Conservation (phyloP, 345 rosid species). For the Turritis glabra region DNA sequence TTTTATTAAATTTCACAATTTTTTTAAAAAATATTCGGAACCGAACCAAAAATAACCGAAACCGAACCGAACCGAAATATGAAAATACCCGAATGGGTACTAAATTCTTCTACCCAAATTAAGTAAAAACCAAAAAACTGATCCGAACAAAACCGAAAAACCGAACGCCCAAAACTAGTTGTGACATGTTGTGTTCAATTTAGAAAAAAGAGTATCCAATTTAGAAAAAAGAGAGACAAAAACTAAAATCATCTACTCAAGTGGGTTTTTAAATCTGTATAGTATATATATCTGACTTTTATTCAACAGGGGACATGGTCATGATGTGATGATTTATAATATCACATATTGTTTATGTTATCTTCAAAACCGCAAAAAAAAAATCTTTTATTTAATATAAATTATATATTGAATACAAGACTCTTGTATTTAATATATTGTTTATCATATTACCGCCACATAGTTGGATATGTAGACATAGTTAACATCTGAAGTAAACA, state of each 20-base stretch:
- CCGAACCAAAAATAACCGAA: no score
- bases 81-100: no score
- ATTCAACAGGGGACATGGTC: slow-evolving; percentile 15
- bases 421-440: no score
- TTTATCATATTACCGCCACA: not conserved
- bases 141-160: no score
- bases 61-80: no score
- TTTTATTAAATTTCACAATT: no score
- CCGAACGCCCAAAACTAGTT: no score
- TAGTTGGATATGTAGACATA: not conserved
- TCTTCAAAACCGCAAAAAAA: not conserved
- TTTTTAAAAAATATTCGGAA: no score
- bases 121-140: no score
- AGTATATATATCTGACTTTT: slow-evolving; percentile 2
- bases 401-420: no score
- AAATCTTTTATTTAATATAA: not conserved
- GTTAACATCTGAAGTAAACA: not conserved
- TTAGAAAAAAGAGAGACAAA: not conserved
- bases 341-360: not conserved
- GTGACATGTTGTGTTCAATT: slow-evolving; percentile 25
- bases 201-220: slow-evolving; percentile 1
- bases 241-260: not conserved
- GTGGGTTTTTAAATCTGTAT: not conserved
- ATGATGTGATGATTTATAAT: not conserved
- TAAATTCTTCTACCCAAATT: no score